Conservation (phyloP, 768 basidiomycete genomes). For the Naganishia vishniacii region DNA sequence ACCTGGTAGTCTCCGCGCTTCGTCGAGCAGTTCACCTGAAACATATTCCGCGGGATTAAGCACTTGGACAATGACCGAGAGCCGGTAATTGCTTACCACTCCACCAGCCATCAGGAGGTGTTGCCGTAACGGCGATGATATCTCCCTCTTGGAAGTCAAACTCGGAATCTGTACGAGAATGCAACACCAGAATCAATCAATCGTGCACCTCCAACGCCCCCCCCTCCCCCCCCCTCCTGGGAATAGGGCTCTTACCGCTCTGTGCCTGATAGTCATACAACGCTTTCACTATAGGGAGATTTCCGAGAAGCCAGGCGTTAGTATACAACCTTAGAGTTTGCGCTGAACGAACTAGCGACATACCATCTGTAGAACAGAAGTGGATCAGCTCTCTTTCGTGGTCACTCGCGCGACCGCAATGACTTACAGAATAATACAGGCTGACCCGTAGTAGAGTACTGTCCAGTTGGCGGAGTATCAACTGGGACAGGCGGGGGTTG, state of each 20-base stretch:
- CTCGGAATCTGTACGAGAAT: conserved; percentile 76
- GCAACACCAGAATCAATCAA: too few relatives aligned
- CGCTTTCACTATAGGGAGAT: conserved; percentile 61
- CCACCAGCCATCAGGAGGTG: conserved; percentile 98
- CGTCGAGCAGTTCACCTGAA: conserved; percentile 42
- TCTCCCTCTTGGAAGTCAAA: conserved; percentile 94
- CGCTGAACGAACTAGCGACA: background rate
- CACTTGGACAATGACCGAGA: background rate
- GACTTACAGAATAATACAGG: conserved; percentile 77
- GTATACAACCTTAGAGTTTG: conserved; percentile 21
- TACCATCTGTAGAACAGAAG: conserved; percentile 17
- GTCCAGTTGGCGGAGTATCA: conserved; percentile 59
- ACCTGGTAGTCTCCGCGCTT: conserved; percentile 45
- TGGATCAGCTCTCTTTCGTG: background rate
- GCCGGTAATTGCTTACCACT: conserved; percentile 68
- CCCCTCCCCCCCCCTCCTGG: background rate
- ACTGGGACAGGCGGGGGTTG: conserved; percentile 46
- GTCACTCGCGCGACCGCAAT: background rate
- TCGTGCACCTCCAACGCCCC: too few relatives aligned
- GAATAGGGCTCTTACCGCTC: conserved; percentile 48
- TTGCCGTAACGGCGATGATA: conserved; percentile 88
- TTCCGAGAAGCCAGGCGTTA: background rate
- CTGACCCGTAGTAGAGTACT: conserved; percentile 74
- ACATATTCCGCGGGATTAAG: background rate
- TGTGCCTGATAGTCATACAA: conserved; percentile 71